Conservation (phyloP, 768 basidiomycete genomes). For the Hygrocybe punicea region DNA sequence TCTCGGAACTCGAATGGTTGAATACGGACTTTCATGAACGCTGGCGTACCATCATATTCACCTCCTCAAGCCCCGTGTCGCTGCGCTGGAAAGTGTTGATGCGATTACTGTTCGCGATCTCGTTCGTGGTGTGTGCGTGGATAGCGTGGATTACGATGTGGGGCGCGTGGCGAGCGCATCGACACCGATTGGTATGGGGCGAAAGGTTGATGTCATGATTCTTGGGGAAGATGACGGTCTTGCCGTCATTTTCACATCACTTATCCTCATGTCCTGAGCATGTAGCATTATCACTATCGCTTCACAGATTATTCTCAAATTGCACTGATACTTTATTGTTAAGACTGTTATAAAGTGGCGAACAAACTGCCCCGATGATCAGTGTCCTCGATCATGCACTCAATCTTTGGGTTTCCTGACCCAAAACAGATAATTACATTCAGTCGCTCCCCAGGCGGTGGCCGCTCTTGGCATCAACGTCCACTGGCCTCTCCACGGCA, state of each 20-base stretch:
- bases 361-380: no score
- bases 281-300: background rate
- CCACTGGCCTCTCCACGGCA: slow-evolving; percentile 71
- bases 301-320: no score
- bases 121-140: slow-evolving; percentile 57
- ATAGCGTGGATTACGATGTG: slow-evolving; percentile 57
- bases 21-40: slow-evolving; percentile 77
- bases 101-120: slow-evolving; percentile 56
- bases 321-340: no score
- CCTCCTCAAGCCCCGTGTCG: slow-evolving; percentile 67
- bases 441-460: slow-evolving; percentile 49
- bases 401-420: slow-evolving; percentile 58
- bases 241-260: background rate
- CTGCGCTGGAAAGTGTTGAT: slow-evolving; percentile 64
- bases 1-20: slow-evolving; percentile 66
- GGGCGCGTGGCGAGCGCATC: slow-evolving; percentile 71
- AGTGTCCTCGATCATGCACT: background rate
- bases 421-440: slow-evolving; percentile 86
- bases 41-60: slow-evolving; percentile 72
- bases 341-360: no score
- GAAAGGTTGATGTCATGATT: slow-evolving; percentile 68
- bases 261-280: background rate
- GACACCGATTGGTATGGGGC: slow-evolving; percentile 75
- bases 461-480: slow-evolving; percentile 58
- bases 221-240: background rate